phyloP scores from a whole-genome alignment of 2,329 filamentous ascomycete genomes.

The Dissoconium aciculare region DNA sequence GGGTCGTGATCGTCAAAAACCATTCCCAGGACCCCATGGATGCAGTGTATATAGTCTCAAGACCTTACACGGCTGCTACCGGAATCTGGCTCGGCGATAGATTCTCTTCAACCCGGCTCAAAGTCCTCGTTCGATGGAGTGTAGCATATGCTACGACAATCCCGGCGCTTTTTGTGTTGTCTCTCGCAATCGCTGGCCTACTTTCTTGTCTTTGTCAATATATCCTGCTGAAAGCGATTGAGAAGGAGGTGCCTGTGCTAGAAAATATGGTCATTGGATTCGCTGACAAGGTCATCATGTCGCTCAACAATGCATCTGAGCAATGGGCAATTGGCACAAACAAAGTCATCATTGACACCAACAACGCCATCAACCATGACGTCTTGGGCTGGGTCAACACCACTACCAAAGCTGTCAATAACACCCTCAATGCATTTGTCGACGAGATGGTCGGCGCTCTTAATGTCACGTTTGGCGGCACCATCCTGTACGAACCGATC shows the following conservation, averaged over 20 bases:
- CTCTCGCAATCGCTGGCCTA: conserved; percentile 66
- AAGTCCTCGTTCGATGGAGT: conserved; percentile 66
- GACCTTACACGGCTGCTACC: conserved; percentile 56
- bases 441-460: conserved; percentile 60
- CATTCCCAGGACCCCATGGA: conserved; percentile 68
- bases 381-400: conserved; percentile 78
- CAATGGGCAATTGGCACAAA: conserved; percentile 69
- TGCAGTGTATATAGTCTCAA: conserved; percentile 71
- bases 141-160: conserved; percentile 77
- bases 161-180: conserved; percentile 72
- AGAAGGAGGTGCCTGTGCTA: conserved; percentile 62
- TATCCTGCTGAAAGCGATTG: conserved; percentile 56
- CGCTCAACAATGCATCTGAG: conserved; percentile 56
- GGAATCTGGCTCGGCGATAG: conserved; percentile 56
- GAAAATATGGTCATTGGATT: conserved; percentile 63
- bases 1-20: conserved; percentile 49
- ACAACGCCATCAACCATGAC: conserved; percentile 63
- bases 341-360: conserved; percentile 48
- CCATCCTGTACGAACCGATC: conserved; percentile 63
- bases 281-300: conserved; percentile 59
- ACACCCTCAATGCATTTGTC: conserved; percentile 71
- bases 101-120: conserved; percentile 48
- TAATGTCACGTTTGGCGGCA: conserved; percentile 65
- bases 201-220: conserved; percentile 72
- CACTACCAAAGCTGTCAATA: conserved; percentile 66